phyloP scores from a whole-genome alignment of 768 basidiomycete species.

The Tulasnella sp. region DNA sequence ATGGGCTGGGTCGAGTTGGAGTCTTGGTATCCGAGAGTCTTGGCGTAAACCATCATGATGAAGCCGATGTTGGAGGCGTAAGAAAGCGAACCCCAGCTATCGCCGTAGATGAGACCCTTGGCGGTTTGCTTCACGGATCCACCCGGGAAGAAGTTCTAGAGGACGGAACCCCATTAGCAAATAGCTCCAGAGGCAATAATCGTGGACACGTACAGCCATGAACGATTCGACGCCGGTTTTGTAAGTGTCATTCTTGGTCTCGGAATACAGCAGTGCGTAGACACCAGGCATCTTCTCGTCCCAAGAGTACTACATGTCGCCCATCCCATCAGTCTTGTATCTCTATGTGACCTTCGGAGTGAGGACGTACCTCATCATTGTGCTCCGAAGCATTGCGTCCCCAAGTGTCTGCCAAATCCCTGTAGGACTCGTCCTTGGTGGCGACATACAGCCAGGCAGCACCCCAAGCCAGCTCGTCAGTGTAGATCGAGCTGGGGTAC shows the following conservation, averaged over 20 bases:
- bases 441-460: constrained; percentile 19
- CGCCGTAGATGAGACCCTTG: constrained; percentile 12
- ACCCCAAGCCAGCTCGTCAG: constrained; percentile 15
- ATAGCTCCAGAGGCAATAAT: neutral
- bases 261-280: neutral
- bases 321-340: neutral
- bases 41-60: constrained; percentile 18
- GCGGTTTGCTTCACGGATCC: constrained; percentile 18
- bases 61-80: constrained; percentile 16
- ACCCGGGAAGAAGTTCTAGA: constrained; percentile 10
- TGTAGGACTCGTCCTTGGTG: constrained; percentile 11
- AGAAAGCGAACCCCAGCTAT: constrained; percentile 16
- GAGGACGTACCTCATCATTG: neutral
- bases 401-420: neutral
- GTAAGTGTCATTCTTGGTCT: constrained; percentile 10
- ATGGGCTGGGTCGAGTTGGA: constrained; percentile 2
- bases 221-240: constrained; percentile 1
- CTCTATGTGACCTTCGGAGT: neutral
- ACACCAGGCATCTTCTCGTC: constrained; percentile 16
- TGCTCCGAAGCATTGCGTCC: constrained; percentile 2
- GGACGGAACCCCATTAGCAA: neutral
- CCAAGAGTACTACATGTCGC: constrained; percentile 10
- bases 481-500: constrained; percentile 15
- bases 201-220: neutral
- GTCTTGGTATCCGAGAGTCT: constrained; percentile 10